A percentile compares a stretch with the other conserved stretches of the same genome.
Evolutionary conservation across 768 basidiomycete genomes (phyloP).

Genomic region (Lentinula raphanica): DNA sequence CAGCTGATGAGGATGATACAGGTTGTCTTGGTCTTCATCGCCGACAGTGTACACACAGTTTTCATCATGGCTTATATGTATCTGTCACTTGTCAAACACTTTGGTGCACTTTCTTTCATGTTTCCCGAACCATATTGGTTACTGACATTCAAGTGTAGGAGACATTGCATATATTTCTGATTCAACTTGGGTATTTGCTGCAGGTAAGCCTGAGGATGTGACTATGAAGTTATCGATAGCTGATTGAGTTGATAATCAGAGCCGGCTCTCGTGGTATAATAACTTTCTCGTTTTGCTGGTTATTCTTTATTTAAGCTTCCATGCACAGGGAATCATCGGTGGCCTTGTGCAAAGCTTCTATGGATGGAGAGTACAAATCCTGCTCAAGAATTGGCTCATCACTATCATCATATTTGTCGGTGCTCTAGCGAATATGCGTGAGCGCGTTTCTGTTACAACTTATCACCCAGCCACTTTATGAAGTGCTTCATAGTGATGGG

Average conservation of each 20-base stretch:
- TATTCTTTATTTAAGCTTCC: background rate
- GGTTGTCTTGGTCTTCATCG: slow-evolving; percentile 38
- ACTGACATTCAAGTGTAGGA: slow-evolving; percentile 7
- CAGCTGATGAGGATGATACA: slow-evolving; percentile 13
- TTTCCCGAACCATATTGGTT: no score
- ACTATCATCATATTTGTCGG: slow-evolving; percentile 19
- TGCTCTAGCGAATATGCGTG: no score
- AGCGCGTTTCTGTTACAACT: no score
- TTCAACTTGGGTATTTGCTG: slow-evolving; percentile 17
- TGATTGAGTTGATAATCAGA: no score
- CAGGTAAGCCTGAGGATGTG: no score
- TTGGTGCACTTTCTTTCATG: slow-evolving; percentile 27
- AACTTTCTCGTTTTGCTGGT: slow-evolving; percentile 43
- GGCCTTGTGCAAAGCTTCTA: slow-evolving; percentile 43
- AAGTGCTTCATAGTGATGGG: background rate
- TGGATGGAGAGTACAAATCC: slow-evolving; percentile 34
- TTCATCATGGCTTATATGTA: slow-evolving; percentile 45
- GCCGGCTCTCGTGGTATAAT: no score
- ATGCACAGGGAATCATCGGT: slow-evolving; percentile 37
- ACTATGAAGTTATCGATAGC: no score
- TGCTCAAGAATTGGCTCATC: slow-evolving; percentile 25
- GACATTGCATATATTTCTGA: slow-evolving; percentile 21
- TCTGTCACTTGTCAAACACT: slow-evolving; percentile 39
- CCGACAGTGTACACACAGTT: slow-evolving; percentile 42
- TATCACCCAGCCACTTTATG: no score